Evolutionary conservation across 1,284 basidiomycete species (phyloP), one percentile per base, ranked within the genome.

Genomic region (Volvariella surrecta): DNA sequence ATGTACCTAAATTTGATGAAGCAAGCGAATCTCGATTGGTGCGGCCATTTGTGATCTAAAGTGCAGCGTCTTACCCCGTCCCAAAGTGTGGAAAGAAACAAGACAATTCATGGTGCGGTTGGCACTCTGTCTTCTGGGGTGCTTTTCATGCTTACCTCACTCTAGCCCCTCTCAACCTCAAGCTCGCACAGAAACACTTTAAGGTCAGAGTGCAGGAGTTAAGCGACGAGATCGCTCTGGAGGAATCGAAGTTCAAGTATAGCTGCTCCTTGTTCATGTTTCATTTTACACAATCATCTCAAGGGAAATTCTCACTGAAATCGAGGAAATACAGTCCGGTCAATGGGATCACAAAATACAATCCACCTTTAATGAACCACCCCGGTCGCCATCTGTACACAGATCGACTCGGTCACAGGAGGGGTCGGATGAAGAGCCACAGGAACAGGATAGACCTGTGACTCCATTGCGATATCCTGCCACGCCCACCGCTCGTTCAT

Each of bases 171-270:
- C 45, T 53, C 13, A 81, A 90, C 54, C 68, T 83, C 10, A 68
- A 71, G 44, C 72, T 93, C 22, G 89, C 89, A 1, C 76, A 82
- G 54, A 81, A 71, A 40, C 76, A 81, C 59, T 92, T 88, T 57
- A 60, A 71, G 31, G 70, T 71, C 2, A 81, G 89, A 15, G 67
- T 89, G 39, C 58, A 73, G 28, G 84, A 93, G 54, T 67, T 94
- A 3, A 76, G 77, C 45, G 68, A 70, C 16, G 67, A 79, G 37
- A 89, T 94, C 38, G 57, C 71, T 34, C 68, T 65, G 1, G 84
- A 90, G 56, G 90, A 94, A 62, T 57, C 64, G 18, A 78, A 74
- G 45, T 94, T 91, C 71, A 87, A 79, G 89, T 87, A 52, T 32
- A 69, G 63, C 22, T 6, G 17, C 3, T 6, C 40, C 16, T 4